These are phyloP conservation scores for Rhodomyrtus tomentosa DNA, from an alignment of 345 rosid species.

Conservation along the genomic window DNA sequence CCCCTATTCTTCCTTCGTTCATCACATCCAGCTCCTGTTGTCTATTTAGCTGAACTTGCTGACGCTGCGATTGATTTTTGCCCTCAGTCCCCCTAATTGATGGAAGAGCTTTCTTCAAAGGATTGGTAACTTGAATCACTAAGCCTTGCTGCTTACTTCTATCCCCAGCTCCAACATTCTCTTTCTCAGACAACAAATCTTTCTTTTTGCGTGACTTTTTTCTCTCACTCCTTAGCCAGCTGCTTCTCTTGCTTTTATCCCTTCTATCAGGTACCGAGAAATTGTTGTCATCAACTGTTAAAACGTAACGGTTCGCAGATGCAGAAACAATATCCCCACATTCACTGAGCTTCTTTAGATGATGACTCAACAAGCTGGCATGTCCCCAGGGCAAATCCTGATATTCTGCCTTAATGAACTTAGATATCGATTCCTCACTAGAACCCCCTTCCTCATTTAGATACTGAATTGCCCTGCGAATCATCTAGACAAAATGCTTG, in stretches of 20 bases:
- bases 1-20: not conserved
- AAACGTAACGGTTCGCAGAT: slow-evolving; percentile 10
- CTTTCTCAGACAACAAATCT: not conserved
- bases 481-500: slow-evolving; percentile 16
- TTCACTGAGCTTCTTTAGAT: slow-evolving; percentile 20
- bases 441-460: slow-evolving; percentile 25
- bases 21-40: not conserved
- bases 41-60: not conserved
- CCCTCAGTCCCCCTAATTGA: not conserved
- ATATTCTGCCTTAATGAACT: slow-evolving; percentile 9
- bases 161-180: not conserved
- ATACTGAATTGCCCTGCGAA: slow-evolving; percentile 15
- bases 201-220: not conserved
- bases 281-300: not conserved
- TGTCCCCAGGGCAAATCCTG: slow-evolving; percentile 27
- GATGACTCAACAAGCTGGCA: slow-evolving; percentile 18
- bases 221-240: not conserved
- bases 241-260: not conserved
- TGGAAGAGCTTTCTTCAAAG: not conserved
- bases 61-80: not conserved
- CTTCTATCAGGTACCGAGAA: not conserved
- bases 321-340: slow-evolving; percentile 20
- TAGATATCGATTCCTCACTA: slow-evolving; percentile 13
- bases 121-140: not conserved
- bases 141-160: not conserved